Base-by-base conservation (phyloP, 164 flowering plant species). In the Buxus sempervirens region DNA sequence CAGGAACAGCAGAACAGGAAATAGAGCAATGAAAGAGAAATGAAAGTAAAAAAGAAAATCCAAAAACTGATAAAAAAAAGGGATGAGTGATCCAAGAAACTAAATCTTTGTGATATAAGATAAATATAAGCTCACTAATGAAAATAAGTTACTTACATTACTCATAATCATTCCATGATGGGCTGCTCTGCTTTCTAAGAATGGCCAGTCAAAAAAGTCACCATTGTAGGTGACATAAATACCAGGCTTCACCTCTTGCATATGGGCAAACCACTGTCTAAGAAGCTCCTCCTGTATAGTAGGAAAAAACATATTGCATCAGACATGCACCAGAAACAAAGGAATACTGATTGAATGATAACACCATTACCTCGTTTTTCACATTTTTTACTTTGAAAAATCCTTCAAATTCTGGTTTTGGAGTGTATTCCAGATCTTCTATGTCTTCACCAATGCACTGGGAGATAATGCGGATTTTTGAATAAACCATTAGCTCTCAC, bases 201-300 rank as follows among this genome's bases (percentile, higher is more conserved):
- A 96, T 60, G 99, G 99, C 99, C 99, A 96, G 71, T 96, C 98
- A 80, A 96, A 96, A 72, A 82, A 96, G 76, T 96, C 98, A 32
- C 99, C 98, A 59, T 93, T 96, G 76, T 96, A 96, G 36, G 98
- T 91, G 38, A 93, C 99, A 77, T 91, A 96, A 58, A 96, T 93
- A 63, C 97, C 96, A 79, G 99, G 99, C 75, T 91, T 96, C 78
- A 91, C 84, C 73, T 86, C 97, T 80, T 63, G 85, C 99, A 96
- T 96, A 75, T 96, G 98, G 48, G 83, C 64, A 86, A 96, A 93
- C 99, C 99, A 96, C 41, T 73, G 73, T 65, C 78, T 77, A 28
- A 96, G 85, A 73, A 96, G 98, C 75, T 85, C 95, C 70, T 79
- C 79, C 99, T 95, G 84, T 70, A 74, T 73, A 25, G 66, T 54